Evolutionary conservation across 139 green algal genomes (phyloP), one percentile per base, ranked within the genome.

Genomic region (Raphidocelis subcapitata): DNA sequence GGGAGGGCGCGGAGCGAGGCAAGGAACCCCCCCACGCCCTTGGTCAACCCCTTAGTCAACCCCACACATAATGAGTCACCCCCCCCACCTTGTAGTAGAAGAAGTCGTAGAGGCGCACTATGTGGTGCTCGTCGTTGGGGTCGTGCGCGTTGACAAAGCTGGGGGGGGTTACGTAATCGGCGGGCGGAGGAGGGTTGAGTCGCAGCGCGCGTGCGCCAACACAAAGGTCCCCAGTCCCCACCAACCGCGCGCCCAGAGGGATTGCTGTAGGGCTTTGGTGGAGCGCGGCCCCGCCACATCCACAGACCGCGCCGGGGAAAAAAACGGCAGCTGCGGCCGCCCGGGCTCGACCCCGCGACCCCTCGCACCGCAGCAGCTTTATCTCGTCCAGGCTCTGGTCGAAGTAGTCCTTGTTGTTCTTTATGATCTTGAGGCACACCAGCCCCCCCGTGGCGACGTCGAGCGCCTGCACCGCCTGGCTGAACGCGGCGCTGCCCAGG

Each of bases 391-490:
- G 81, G 28, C 76, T 88, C 84, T 98, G 95, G 81, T 99, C 95
- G 72, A 98, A 94, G 73, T 97, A 98, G 79, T 98, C 93, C 82
- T 78, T 78, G 72, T 72, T 72, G 54, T 72, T 78, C 83, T 98
- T 98, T 72, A 99, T 92, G 57, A 98, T 94, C 76, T 99, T 99
- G 28, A 99, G 85, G 84, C 92, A 97, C n/a, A 98, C 94, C 36
- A 94, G 82, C 37, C 73, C 77, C 26, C 90, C 89, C 0, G 87
- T 97, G 72, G 95, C 89, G 16, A 94, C 74, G 79, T 99, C 95
- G 29, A 96, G 79, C 28, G 94, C 93, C 75, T 97, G 91, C 62
- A 98, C 90, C 1, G 95, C 95, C n/a, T 91, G 87, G 83, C 88
- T 94, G 87, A 99, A 99, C 1, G 94, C 95, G 5, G 94, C 95